Base-by-base conservation (phyloP, 768 basidiomycete genomes). In the Collybia sordida region DNA sequence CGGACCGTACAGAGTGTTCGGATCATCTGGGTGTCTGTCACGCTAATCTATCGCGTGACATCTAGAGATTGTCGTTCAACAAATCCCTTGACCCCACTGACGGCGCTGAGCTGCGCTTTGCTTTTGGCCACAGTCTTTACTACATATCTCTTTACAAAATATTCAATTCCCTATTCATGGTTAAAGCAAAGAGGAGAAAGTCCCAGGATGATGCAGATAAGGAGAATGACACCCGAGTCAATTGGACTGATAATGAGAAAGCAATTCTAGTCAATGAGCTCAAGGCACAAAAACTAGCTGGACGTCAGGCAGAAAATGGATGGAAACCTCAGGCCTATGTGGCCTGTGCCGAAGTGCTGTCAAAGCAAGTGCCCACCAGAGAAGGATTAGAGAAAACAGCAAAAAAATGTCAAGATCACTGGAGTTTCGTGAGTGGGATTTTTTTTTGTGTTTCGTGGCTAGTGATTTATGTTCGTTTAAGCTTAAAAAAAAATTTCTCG, bases 191-290 rank as follows among this genome's bases (percentile, higher is more conserved):
- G 25, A 22, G 22, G 22, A 41, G 25, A 41, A 41, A 21, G 11
- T 41, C 40, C 25, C 22, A 24, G 22, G 25, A 41, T 24, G 25
- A 11, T 22, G 22, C 40, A 22, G 40, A 41, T 41, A 41, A 41
- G 40, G 19, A 41, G 25, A 41, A 41, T 15, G 9, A 41, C 22
- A 15, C 22, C 17, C 49, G 19, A 27, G 45, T 52, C 22, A 27
- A 17, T 9, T 62, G 59, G 59, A 59, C 54, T 46, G 14, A n/a
- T 0, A 19, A 9, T 27, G 59, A 53, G 35, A 53, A 64, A 35
- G 12, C 6, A 2, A 62, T 62, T 0, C 56, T 64, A 19, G 11
- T 64, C 11, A 53, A 60, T 8, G 15, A n/a, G 31, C 51, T 62
- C 4, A 14, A 35, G 2, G 54, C 47, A 21, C 44, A 60, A 42